Evolutionary conservation across 352 stramenopile species (phyloP).

Genomic region (Globisporangium lucens): DNA sequence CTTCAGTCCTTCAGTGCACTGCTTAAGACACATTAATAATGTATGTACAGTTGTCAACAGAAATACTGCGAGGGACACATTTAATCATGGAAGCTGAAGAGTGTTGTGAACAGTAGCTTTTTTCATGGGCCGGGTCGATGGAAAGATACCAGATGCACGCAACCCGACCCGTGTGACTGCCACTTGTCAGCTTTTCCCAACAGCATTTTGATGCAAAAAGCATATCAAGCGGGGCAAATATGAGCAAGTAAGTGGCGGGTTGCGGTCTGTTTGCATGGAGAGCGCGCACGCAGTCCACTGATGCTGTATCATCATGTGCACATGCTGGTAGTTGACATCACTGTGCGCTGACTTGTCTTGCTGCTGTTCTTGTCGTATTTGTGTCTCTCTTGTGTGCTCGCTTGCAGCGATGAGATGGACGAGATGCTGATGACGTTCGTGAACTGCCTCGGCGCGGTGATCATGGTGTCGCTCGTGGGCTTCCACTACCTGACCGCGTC

Average conservation of each 20-base stretch:
- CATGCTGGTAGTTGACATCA: neutral
- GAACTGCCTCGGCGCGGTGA: slow-evolving; percentile 81
- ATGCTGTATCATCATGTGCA: neutral
- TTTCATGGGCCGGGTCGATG: neutral
- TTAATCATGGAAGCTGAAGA: neutral
- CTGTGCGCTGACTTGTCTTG: neutral
- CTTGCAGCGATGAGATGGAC: slow-evolving; percentile 82
- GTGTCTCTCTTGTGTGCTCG: slow-evolving; percentile 1
- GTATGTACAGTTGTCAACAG: neutral
- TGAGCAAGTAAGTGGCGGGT: slow-evolving; percentile 8
- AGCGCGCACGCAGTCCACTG: too few relatives aligned
- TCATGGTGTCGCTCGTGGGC: slow-evolving; percentile 86
- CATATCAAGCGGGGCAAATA: slow-evolving; percentile 9
- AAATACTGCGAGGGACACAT: neutral
- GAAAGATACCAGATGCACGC: neutral
- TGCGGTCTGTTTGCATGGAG: neutral
- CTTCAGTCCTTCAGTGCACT: neutral
- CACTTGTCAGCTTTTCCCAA: slow-evolving; percentile 4
- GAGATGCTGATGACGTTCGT: slow-evolving; percentile 86
- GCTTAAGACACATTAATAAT: neutral
- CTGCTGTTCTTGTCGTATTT: slow-evolving; percentile 4
- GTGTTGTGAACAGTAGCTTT: neutral
- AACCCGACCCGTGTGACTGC: neutral
- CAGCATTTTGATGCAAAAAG: slow-evolving; percentile 9
- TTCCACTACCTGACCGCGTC: slow-evolving; percentile 88